These are phyloP conservation scores for Endogone sp. DNA, from an alignment of 192 early-diverging fungal genomes.

Conservation along the genomic window DNA sequence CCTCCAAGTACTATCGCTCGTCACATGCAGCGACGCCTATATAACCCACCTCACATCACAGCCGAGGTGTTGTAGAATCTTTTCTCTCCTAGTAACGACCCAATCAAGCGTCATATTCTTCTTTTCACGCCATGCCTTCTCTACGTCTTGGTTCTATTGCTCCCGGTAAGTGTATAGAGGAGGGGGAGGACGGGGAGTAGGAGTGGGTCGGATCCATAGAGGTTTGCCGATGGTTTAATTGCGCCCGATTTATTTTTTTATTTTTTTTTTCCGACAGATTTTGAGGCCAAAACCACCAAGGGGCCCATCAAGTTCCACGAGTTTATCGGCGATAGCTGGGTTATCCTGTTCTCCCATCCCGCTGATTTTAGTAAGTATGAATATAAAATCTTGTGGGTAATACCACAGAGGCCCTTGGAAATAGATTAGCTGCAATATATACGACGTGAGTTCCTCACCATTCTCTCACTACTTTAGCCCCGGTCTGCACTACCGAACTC, in stretches of 20 bases:
- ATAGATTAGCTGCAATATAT: not conserved
- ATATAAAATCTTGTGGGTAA: not conserved
- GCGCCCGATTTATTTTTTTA: not conserved
- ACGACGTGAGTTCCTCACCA: not conserved
- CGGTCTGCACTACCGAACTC: slow-evolving; percentile 96
- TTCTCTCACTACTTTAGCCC: slow-evolving; percentile 38
- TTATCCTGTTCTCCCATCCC: slow-evolving; percentile 97
- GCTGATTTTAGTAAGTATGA: slow-evolving; percentile 85
- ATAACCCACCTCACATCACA: no score
- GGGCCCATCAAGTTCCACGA: slow-evolving; percentile 92
- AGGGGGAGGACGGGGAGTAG: no score
- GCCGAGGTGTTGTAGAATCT: no score
- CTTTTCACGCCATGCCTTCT: slow-evolving; percentile 33
- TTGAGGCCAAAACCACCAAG: slow-evolving; percentile 80
- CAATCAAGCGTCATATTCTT: not conserved
- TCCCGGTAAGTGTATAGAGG: slow-evolving; percentile 26
- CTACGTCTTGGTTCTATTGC: slow-evolving; percentile 57
- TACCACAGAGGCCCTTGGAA: not conserved
- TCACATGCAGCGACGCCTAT: no score
- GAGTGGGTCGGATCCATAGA: no score
- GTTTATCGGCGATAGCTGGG: slow-evolving; percentile 84
- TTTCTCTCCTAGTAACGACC: no score
- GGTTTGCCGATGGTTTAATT: no score
- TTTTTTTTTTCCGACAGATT: slow-evolving; percentile 44
- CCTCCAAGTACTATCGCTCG: no score